Evolutionary conservation across 257 asterid genomes (phyloP), one percentile per base, ranked within the genome.

Genomic region (Petrea volubilis): DNA sequence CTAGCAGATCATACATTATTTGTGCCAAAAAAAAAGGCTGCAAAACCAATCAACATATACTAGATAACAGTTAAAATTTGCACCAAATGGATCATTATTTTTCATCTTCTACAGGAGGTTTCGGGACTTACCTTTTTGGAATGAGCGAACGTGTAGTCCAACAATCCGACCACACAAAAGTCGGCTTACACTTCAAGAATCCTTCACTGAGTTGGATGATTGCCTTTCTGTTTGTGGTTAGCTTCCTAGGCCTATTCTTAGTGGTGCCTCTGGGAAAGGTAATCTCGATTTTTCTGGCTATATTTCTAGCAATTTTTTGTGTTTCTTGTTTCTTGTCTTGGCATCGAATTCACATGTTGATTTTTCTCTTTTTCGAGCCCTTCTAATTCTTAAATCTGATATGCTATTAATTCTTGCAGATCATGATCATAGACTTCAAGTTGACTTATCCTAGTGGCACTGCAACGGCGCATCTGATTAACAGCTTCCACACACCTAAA

Each of bases 241-340:
- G 93, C 84, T 87, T 89, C 73, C 67, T 81, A 1, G 93, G 96
- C 13, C 80, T 89, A 58, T 87, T 89, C 74, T 85, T 87, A 0
- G 90, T 89, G 1, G 89, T 87, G 60, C 93, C 91, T 4, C 88
- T 89, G 11, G 74, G 90, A 7, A 89, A 89, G 96, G 96, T 88
- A n/a, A n/a, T n/a, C n/a, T n/a, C n/a, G n/a, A n/a, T n/a, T n/a
- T n/a, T n/a, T n/a, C n/a, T n/a, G n/a, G n/a, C n/a, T n/a, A n/a
- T n/a, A n/a, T n/a, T n/a, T n/a, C n/a, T n/a, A n/a, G n/a, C n/a
- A n/a, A n/a, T n/a, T n/a, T n/a, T n/a, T n/a, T n/a, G n/a, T n/a
- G n/a, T n/a, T n/a, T n/a, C n/a, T n/a, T n/a, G n/a, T n/a, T n/a
- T n/a, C n/a, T n/a, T n/a, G n/a, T n/a, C n/a, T n/a, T n/a, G n/a